phyloP scores from a whole-genome alignment of 306 rosid genomes.

The Acacia confusa region DNA sequence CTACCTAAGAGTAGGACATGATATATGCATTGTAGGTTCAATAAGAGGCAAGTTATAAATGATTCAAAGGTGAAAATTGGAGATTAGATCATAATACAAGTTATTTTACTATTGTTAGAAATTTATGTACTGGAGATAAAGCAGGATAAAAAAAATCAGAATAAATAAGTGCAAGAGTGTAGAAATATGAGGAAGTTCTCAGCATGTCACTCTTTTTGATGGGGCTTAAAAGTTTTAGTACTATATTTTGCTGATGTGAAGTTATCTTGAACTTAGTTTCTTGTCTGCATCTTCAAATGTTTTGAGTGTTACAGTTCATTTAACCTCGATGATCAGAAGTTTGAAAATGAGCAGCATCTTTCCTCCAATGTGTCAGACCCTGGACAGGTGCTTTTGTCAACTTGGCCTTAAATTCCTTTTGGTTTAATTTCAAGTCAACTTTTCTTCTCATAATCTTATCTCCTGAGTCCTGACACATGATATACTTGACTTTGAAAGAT shows the following conservation, averaged over 20 bases:
- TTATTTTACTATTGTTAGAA: not conserved
- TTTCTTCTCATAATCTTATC: slow-evolving; percentile 23
- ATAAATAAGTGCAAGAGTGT: not conserved
- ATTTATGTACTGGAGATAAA: slow-evolving; percentile 8
- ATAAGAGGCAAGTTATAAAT: too few species aligned
- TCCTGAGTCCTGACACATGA: slow-evolving; percentile 42
- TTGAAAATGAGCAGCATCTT: slow-evolving; percentile 83
- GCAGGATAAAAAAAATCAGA: not conserved
- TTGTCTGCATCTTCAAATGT: slow-evolving; percentile 20
- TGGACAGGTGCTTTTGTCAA: slow-evolving; percentile 64
- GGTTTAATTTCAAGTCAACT: not conserved
- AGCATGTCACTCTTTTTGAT: not conserved
- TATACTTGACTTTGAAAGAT: slow-evolving; percentile 51
- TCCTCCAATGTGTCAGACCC: slow-evolving; percentile 77
- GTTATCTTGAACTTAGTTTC: slow-evolving; percentile 23
- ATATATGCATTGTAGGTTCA: too few species aligned
- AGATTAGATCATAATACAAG: too few species aligned
- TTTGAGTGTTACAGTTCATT: slow-evolving; percentile 59
- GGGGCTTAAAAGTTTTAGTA: slow-evolving; percentile 18
- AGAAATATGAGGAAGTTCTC: slow-evolving; percentile 13
- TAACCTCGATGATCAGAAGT: slow-evolving; percentile 81
- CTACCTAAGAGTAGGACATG: too few species aligned
- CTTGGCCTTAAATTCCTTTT: slow-evolving; percentile 27
- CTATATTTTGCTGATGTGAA: slow-evolving; percentile 17
- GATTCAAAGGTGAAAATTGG: too few species aligned